These are phyloP conservation scores for Mycena haematopus DNA, from an alignment of 768 basidiomycete species.

Conservation along the genomic window DNA sequence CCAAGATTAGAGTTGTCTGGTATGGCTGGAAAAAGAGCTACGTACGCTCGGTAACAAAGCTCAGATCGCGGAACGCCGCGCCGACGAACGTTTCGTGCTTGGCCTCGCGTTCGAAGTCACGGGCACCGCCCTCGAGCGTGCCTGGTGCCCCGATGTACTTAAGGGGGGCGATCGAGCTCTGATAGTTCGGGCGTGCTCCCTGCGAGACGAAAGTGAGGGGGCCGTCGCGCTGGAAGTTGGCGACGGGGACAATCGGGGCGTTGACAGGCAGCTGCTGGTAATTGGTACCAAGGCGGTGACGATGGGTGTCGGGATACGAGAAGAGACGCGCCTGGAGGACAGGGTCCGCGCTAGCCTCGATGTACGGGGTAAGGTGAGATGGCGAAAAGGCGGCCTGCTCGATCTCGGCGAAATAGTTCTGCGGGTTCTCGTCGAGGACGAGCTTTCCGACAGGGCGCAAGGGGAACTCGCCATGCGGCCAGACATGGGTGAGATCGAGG, in stretches of 20 bases:
- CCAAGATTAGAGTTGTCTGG: not conserved
- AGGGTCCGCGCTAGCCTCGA: slow-evolving; percentile 90
- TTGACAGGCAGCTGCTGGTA: slow-evolving; percentile 92
- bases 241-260: slow-evolving; percentile 69
- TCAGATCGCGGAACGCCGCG: slow-evolving; percentile 69
- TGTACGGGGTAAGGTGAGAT: slow-evolving; percentile 85
- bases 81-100: slow-evolving; percentile 81
- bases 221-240: slow-evolving; percentile 95
- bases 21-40: not conserved
- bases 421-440: slow-evolving; percentile 78
- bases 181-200: slow-evolving; percentile 87
- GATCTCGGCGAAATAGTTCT: slow-evolving; percentile 94
- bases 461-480: slow-evolving; percentile 90
- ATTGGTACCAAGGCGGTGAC: slow-evolving; percentile 81
- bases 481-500: slow-evolving; percentile 90
- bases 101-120: slow-evolving; percentile 46
- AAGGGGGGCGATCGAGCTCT: slow-evolving; percentile 77
- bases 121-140: slow-evolving; percentile 48
- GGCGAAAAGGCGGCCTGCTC: slow-evolving; percentile 94
- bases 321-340: slow-evolving; percentile 94
- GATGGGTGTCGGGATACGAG: slow-evolving; percentile 91
- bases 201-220: slow-evolving; percentile 72
- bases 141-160: slow-evolving; percentile 59
- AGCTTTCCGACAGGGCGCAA: slow-evolving; percentile 87
- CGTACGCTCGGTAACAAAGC: slow-evolving; percentile 82